A percentile compares a stretch with the other conserved stretches of the same genome.
phyloP scores from a whole-genome alignment of 192 early-diverging fungal species.

The Chytriomyces confervae region DNA sequence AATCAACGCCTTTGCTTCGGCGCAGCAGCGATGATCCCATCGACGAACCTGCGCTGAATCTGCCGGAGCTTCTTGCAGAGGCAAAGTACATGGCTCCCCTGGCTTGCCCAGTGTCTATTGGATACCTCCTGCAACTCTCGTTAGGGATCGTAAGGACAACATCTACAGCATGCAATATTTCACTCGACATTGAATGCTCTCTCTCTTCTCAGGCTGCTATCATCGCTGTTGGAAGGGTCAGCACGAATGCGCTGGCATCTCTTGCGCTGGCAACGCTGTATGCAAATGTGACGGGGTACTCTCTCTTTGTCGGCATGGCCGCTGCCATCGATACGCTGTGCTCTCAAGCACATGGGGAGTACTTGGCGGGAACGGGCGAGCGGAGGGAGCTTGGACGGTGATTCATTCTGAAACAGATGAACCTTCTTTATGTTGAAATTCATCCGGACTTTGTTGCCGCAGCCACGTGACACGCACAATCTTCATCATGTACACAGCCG shows the following conservation, averaged over 20 bases:
- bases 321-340: slow-evolving; percentile 57
- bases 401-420: background rate
- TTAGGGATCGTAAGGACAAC: background rate
- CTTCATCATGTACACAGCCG: slow-evolving; percentile 71
- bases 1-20: no score
- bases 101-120: slow-evolving; percentile 22
- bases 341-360: slow-evolving; percentile 48
- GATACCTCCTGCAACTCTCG: slow-evolving; percentile 20
- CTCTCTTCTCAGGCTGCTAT: background rate
- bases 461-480: slow-evolving; percentile 68
- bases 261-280: slow-evolving; percentile 45
- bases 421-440: background rate
- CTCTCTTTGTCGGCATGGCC: slow-evolving; percentile 54
- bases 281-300: slow-evolving; percentile 53
- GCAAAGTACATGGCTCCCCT: slow-evolving; percentile 11
- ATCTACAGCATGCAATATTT: background rate
- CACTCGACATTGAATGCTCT: background rate
- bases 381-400: slow-evolving; percentile 48
- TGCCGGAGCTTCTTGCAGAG: background rate
- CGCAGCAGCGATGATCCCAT: no score
- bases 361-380: slow-evolving; percentile 33
- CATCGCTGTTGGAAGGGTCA: slow-evolving; percentile 9
- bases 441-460: background rate
- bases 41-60: no score
- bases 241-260: slow-evolving; percentile 51